phyloP scores from a whole-genome alignment of 208 protist genomes.

The Trypanosoma avium region DNA sequence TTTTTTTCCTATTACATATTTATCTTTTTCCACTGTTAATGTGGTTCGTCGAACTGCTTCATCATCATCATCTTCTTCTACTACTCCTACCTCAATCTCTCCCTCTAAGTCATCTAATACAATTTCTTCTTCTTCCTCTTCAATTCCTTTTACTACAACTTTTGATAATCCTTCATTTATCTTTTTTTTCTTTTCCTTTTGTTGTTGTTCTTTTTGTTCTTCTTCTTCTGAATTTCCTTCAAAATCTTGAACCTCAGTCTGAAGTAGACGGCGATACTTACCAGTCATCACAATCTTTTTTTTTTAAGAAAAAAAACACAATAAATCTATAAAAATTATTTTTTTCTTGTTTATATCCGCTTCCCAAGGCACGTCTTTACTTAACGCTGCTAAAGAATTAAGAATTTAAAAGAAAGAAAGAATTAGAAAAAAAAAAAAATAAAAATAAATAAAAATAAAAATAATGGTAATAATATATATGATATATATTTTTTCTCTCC shows the following conservation, averaged over 20 bases:
- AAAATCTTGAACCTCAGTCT: too few relatives aligned
- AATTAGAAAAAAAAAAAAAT: background rate
- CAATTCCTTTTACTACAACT: too few relatives aligned
- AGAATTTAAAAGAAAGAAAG: background rate
- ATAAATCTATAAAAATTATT: background rate
- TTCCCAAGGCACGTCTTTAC: too few relatives aligned
- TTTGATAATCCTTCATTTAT: too few relatives aligned
- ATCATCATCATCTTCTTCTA: background rate
- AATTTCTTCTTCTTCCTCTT: background rate
- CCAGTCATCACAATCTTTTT: constrained; percentile 28
- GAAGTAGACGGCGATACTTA: constrained; percentile 57
- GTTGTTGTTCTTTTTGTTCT: background rate
- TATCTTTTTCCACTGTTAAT: too few relatives aligned
- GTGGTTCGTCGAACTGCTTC: too few relatives aligned
- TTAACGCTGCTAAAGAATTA: background rate
- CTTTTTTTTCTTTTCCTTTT: background rate
- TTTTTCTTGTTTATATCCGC: background rate
- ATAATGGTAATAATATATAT: too few relatives aligned
- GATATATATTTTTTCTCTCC: too few relatives aligned
- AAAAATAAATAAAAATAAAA: background rate
- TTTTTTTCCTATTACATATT: too few relatives aligned
- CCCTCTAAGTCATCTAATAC: background rate
- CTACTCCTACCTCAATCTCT: background rate
- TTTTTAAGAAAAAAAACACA: background rate
- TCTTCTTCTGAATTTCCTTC: too few relatives aligned